These are phyloP conservation scores for Nigrospora osmanthi DNA, from an alignment of 2,329 filamentous ascomycete species.

Conservation along the genomic window DNA sequence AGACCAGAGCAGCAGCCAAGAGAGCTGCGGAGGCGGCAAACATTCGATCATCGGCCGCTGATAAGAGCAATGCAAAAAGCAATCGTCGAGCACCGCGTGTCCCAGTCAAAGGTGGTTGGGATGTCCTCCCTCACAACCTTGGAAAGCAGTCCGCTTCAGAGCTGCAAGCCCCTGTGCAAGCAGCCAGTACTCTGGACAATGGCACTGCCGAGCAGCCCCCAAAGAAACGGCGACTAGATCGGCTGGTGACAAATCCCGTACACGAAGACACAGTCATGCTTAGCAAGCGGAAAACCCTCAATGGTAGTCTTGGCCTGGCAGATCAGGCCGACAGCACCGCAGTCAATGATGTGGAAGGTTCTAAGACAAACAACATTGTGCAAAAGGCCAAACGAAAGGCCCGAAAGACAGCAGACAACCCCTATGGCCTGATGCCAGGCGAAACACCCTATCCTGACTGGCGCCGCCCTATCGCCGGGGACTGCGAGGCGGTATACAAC, in stretches of 20 bases:
- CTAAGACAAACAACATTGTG: neutral
- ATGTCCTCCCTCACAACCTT: slow-evolving; percentile 1
- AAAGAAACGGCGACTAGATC: neutral
- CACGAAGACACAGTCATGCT: neutral
- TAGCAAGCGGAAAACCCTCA: neutral
- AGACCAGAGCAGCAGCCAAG: neutral
- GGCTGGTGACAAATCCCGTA: neutral
- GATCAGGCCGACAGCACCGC: neutral
- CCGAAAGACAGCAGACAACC: slow-evolving; percentile 25
- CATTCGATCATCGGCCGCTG: neutral
- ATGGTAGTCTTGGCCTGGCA: neutral
- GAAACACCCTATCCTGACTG: slow-evolving; percentile 62
- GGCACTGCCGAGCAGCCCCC: neutral
- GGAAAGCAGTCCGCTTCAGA: neutral
- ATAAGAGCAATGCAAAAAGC: neutral
- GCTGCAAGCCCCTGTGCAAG: no score
- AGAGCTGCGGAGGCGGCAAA: neutral
- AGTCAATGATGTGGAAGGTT: neutral
- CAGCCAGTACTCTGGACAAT: no score
- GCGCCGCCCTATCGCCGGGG: slow-evolving; percentile 53
- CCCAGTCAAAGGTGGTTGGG: slow-evolving; percentile 2
- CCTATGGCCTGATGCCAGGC: slow-evolving; percentile 47
- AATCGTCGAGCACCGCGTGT: neutral
- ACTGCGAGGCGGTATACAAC: slow-evolving; percentile 61
- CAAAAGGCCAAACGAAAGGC: slow-evolving; percentile 13